Percentiles rank a stretch among this genome's conserved stretches.
Conservation (phyloP, 1,139 yeast species). For the Nakaseomyces kungkrabaensis region DNA sequence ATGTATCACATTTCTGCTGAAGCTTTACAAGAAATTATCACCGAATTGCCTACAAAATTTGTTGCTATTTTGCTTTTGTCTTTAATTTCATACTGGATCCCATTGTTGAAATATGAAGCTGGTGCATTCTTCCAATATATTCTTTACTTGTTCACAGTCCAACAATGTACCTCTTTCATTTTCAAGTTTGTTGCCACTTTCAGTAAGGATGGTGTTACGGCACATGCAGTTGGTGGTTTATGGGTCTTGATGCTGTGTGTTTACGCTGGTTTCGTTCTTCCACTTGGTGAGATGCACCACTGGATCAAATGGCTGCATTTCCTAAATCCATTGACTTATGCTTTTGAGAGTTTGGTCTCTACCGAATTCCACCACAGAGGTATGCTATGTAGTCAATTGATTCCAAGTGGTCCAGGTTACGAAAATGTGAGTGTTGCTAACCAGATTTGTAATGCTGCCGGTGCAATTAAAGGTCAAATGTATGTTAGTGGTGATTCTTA, state of each 20-base stretch:
- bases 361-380: slow-evolving; percentile 46
- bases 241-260: slow-evolving; percentile 44
- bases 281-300: slow-evolving; percentile 48
- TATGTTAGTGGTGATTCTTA: slow-evolving; percentile 43
- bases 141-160: slow-evolving; percentile 38
- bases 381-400: slow-evolving; percentile 38
- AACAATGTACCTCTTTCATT: slow-evolving; percentile 44
- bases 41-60: slow-evolving; percentile 49
- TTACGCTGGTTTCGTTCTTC: slow-evolving; percentile 52
- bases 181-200: slow-evolving; percentile 53
- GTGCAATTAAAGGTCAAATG: slow-evolving; percentile 37
- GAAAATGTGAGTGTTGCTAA: slow-evolving; percentile 33
- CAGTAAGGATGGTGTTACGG: slow-evolving; percentile 46
- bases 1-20: slow-evolving; percentile 62
- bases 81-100: slow-evolving; percentile 47
- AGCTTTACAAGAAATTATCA: slow-evolving; percentile 47
- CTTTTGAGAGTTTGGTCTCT: slow-evolving; percentile 46
- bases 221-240: slow-evolving; percentile 54
- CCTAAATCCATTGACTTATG: slow-evolving; percentile 48
- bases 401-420: slow-evolving; percentile 49
- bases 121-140: slow-evolving; percentile 54
- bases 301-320: slow-evolving; percentile 58
- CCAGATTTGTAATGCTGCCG: slow-evolving; percentile 41
- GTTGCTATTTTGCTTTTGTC: slow-evolving; percentile 38
- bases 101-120: slow-evolving; percentile 45